A percentile compares a stretch with the other conserved stretches of the same genome.
Conservation (phyloP, 305 asterid genomes). For the Solanum hybrid region DNA sequence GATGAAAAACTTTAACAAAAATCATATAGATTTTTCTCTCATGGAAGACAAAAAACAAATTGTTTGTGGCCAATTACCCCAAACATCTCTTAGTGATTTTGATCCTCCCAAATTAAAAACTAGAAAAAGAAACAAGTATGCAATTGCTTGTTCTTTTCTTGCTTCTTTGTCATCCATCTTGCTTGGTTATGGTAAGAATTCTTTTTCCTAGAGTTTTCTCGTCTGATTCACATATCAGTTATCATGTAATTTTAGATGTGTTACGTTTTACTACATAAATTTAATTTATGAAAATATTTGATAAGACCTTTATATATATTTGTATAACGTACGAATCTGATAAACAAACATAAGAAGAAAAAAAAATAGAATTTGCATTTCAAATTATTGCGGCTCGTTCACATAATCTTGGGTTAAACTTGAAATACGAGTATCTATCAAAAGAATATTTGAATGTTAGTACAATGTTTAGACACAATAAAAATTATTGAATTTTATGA, state of each 20-base stretch:
- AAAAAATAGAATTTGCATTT: neutral
- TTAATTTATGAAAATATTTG: neutral
- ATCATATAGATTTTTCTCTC: neutral
- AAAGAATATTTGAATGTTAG: neutral
- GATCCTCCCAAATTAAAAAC: neutral
- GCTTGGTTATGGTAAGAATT: slow-evolving; percentile 10
- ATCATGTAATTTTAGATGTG: neutral
- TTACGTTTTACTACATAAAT: neutral
- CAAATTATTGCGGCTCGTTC: neutral
- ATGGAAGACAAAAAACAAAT: neutral
- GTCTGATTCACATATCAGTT: neutral
- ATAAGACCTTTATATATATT: neutral
- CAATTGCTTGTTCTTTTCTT: slow-evolving; percentile 10
- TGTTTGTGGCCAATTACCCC: neutral
- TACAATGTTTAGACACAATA: neutral
- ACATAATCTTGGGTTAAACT: neutral
- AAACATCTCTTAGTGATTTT: neutral
- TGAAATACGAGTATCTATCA: neutral
- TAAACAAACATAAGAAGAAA: neutral
- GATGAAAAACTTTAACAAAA: neutral
- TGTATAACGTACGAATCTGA: neutral
- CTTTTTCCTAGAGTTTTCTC: neutral
- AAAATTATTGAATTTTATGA: neutral
- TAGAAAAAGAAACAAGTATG: slow-evolving; percentile 7
- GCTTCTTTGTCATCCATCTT: slow-evolving; percentile 13